Conservation (phyloP, 202 grass and related monocot species). For the Panicum hallii region DNA sequence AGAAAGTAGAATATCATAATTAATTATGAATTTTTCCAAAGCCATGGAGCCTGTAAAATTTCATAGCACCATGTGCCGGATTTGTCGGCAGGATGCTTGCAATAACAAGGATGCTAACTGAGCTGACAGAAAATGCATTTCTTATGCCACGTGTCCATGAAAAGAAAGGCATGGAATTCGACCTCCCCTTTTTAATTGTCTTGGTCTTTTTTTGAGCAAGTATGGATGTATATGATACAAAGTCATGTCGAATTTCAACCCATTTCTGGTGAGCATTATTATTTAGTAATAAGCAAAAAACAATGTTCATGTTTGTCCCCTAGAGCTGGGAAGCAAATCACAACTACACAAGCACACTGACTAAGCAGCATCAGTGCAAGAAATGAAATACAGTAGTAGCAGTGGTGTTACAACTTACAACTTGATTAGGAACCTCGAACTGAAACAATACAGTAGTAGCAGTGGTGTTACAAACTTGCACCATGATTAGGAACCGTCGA, state of each 20-base stretch:
- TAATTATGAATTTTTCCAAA: background rate
- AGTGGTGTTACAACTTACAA: constrained; percentile 20
- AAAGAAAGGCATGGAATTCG: background rate
- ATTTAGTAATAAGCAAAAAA: background rate
- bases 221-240: background rate
- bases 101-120: background rate
- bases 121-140: too few relatives aligned
- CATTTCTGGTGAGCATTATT: background rate
- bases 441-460: too few relatives aligned
- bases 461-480: too few relatives aligned
- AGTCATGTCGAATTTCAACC: background rate
- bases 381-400: background rate
- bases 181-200: background rate
- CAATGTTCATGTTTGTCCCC: background rate
- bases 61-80: background rate
- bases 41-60: background rate
- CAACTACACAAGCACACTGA: background rate
- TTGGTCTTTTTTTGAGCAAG: background rate
- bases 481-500: too few relatives aligned
- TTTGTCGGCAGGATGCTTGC: background rate
- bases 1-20: background rate
- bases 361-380: background rate
- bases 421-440: background rate
- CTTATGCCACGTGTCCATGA: background rate
- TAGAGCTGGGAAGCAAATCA: constrained; percentile 17